These are phyloP conservation scores for Talaromyces marneffei DNA, from an alignment of 2,329 filamentous ascomycete species.

Conservation along the genomic window DNA sequence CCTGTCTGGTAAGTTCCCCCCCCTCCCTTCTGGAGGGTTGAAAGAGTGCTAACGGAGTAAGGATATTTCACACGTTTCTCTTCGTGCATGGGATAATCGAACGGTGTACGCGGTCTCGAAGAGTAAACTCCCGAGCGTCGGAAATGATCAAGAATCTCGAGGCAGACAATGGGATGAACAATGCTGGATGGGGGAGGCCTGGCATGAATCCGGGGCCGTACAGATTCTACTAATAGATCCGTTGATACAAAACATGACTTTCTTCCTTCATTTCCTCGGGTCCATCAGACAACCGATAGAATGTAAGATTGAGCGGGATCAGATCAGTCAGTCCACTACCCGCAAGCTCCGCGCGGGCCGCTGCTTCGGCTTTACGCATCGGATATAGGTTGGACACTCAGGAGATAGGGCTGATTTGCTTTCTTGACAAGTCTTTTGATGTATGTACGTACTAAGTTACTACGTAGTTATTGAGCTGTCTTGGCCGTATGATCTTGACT, in stretches of 20 bases:
- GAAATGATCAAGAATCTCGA: conserved; percentile 6
- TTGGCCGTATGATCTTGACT: too few relatives aligned
- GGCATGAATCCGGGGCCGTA: background rate
- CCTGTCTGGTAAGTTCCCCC: conserved; percentile 22
- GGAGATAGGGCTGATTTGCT: too few relatives aligned
- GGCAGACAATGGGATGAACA: background rate
- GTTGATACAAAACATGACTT: background rate
- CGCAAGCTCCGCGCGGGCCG: background rate
- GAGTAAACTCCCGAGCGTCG: background rate
- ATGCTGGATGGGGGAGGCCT: background rate
- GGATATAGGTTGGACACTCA: too few relatives aligned
- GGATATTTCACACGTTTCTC: conserved; percentile 7
- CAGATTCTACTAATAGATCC: background rate
- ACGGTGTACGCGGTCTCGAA: background rate
- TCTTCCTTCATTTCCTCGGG: background rate
- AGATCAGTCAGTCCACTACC: too few relatives aligned
- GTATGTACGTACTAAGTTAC: too few relatives aligned
- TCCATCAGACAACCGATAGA: too few relatives aligned
- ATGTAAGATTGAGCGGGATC: too few relatives aligned
- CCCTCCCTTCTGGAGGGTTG: background rate
- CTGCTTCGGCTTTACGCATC: background rate
- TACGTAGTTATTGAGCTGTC: too few relatives aligned
- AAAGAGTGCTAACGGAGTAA: background rate
- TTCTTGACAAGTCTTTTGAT: too few relatives aligned
- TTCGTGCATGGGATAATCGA: conserved; percentile 8